Conservation (phyloP, 345 rosid genomes). For the Melaleuca quinquenervia region DNA sequence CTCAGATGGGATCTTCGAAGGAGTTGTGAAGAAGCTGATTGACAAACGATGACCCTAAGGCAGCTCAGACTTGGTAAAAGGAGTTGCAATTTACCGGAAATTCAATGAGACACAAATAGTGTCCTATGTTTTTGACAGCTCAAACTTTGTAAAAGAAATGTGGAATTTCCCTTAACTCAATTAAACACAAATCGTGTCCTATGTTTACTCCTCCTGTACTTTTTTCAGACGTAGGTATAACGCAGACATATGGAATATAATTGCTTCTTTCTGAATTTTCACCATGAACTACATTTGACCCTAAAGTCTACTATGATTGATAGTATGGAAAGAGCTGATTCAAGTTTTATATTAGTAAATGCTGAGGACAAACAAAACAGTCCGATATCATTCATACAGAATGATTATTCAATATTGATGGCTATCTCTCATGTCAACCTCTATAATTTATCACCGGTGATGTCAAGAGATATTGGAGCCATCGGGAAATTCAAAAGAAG, state of each 20-base stretch:
- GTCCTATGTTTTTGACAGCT: no score
- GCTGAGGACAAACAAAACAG: neutral
- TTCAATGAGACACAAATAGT: no score
- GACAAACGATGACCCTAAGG: neutral
- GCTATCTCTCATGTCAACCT: neutral
- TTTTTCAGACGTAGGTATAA: neutral
- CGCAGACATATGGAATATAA: neutral
- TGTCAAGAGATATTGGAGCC: neutral
- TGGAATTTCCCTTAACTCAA: neutral
- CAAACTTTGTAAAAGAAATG: neutral
- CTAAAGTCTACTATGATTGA: neutral
- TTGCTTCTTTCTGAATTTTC: neutral
- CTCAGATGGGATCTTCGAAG: neutral
- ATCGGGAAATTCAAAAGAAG: neutral
- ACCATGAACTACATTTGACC: neutral
- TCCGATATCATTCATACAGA: no score
- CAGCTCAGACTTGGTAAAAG: neutral
- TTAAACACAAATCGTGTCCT: neutral
- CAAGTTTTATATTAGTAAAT: neutral
- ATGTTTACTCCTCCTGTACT: neutral
- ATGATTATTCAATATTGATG: neutral
- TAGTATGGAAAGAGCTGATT: neutral
- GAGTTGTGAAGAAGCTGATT: neutral
- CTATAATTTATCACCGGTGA: neutral
- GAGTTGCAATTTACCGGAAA: no score